Evolutionary conservation across 179 eudicot species (phyloP).

Genomic region (Nepenthes alata): DNA sequence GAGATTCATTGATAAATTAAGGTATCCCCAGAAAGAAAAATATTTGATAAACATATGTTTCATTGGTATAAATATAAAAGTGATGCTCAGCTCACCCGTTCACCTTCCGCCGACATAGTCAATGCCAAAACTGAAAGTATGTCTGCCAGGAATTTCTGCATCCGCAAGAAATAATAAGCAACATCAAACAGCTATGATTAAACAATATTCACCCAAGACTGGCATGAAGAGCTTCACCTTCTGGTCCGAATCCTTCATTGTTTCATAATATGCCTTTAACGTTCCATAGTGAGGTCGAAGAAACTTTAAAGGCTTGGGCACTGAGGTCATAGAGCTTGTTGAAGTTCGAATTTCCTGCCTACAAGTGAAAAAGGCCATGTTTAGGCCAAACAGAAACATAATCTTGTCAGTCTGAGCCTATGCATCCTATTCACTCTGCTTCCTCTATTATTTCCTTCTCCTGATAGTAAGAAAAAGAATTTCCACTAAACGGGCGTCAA

Average conservation of each 20-base stretch:
- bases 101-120: slow-evolving; percentile 94
- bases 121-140: slow-evolving; percentile 92
- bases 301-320: slow-evolving; percentile 92
- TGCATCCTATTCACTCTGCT: too few species aligned
- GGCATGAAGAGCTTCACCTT: slow-evolving; percentile 33
- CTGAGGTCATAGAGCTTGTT: slow-evolving; percentile 96
- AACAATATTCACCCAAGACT: not conserved
- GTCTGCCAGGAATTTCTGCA: slow-evolving; percentile 78
- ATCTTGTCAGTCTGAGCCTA: too few species aligned
- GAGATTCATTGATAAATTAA: too few species aligned
- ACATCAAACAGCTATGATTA: slow-evolving; percentile 6
- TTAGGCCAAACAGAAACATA: not conserved
- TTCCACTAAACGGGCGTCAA: too few species aligned
- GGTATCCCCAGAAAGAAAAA: too few species aligned
- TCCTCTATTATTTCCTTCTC: too few species aligned
- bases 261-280: slow-evolving; percentile 58
- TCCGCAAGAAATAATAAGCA: slow-evolving; percentile 4
- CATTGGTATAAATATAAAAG: slow-evolving; percentile 1
- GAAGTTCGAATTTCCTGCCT: slow-evolving; percentile 94
- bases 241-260: slow-evolving; percentile 54
- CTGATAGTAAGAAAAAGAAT: too few species aligned
- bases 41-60: too few species aligned
- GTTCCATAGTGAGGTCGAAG: slow-evolving; percentile 94
- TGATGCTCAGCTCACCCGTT: slow-evolving; percentile 44
- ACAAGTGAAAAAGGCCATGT: slow-evolving; percentile 8